Base-by-base conservation (phyloP, 352 stramenopile genomes). In the Blastocystis sp. region DNA sequence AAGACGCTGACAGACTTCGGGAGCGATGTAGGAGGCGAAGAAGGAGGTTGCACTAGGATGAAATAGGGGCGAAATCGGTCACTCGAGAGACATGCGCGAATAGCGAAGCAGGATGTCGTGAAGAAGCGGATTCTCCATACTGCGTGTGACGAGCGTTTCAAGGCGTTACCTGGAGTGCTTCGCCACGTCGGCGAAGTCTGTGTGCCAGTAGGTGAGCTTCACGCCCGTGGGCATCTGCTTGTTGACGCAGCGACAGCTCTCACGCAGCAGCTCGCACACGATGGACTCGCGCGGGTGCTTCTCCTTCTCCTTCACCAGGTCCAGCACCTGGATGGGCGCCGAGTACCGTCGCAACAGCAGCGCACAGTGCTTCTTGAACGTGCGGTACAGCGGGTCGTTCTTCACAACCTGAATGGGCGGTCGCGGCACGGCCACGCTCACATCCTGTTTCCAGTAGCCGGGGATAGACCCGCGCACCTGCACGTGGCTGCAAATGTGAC, bases 381-480 rank as follows among this genome's bases (percentile, higher is more conserved):
- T 93, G 1, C 91, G 92, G 89, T 98, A 99, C 14, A 95, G 97
- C 2, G 96, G 95, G 91, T 99, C 96, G 2, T 98, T 94, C 61
- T 95, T 93, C 88, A 97, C 97, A 40, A 98, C 89, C 90, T 95
- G 93, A 62, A 99, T 99, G 0, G 96, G 96, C 2, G 97, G 97
- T 89, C 99, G 99, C 0, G 97, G 96, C 65, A 98, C 93, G 5
- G 96, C 98, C 4, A 98, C 95, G 48, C 92, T 98, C 2, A 94
- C 98, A 88, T 99, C 96, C 90, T 99, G 97, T 0, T 95, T 98
- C 97, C 97, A 99, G 89, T 97, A 99, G 0, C 97, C 97, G n/a
- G 97, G 97, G 90, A 99, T 99, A 2, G 95, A 98, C 2, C 97
- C 97, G 48, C 97, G 94, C 70, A 99, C 95, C 90, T 99, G 97